Evolutionary conservation across 2,329 filamentous ascomycete species (phyloP), one percentile per base, ranked within the genome.

Genomic region (Fusarium proliferatum): DNA sequence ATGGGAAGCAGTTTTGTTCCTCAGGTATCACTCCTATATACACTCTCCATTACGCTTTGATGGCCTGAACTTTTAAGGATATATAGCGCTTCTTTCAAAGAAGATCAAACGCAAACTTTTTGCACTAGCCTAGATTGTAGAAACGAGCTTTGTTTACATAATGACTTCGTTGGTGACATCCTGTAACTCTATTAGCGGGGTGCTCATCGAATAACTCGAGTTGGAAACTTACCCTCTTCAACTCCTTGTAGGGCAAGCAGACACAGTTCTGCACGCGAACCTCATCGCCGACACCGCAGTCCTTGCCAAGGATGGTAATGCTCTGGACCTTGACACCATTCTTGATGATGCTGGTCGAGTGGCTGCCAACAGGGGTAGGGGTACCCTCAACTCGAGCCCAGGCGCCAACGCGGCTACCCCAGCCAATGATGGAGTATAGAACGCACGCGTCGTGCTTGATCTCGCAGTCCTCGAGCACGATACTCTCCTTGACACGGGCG

Each of bases 251-350:
- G 15, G 96, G 96, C 86, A 99, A 85, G 85, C 96, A 98, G 68
- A 99, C 92, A 82, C 96, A 99, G 86, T 99, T 98, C 86, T 98
- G 96, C 77, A 99, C 95, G 72, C 95, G 91, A 16, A 98, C 92
- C 84, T 98, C 96, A 79, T 99, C 96, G 8, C 93, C 95, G 36
- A 98, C 96, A 63, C 88, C 90, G 80, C 96, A 98, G 84, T 99
- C 96, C 88, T 98, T 98, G 81, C 96, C 96, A 72, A 99, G 84
- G 76, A 98, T 99, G 52, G 96, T 98, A 81, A 98, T 96, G 83
- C 94, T 97, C 88, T 98, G 96, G 58, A 99, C 96, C 88, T 98
- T 98, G 84, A 98, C 92, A 58, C 96, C 96, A 80, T 98, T 97
- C 90, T 98, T 98, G 83, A 98, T 88, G 79, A 98, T 95, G 84